Evolutionary conservation across 805 yeast species (phyloP).

Genomic region (Lachancea lanzarotensis): DNA sequence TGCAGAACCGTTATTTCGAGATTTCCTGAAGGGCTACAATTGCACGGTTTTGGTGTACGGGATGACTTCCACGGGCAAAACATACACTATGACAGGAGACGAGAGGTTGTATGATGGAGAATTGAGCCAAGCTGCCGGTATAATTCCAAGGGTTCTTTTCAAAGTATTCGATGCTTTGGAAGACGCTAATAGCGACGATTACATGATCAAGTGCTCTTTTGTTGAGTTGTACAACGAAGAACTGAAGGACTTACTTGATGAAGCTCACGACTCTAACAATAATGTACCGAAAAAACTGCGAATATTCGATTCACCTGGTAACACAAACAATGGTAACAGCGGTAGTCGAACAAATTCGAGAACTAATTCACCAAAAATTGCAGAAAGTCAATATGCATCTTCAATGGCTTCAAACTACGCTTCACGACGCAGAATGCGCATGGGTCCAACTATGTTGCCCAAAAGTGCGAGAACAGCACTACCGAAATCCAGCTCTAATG

Average conservation of each 20-base stretch:
- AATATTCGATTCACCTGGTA: conserved; percentile 40
- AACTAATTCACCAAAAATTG: conserved; percentile 22
- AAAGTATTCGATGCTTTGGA: conserved; percentile 48
- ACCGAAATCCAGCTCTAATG: neutral
- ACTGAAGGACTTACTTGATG: conserved; percentile 58
- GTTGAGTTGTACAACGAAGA: conserved; percentile 87
- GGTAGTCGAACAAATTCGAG: conserved; percentile 16
- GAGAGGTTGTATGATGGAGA: conserved; percentile 31
- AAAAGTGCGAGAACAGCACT: conserved; percentile 1
- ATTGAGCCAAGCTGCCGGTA: conserved; percentile 49
- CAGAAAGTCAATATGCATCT: conserved; percentile 1
- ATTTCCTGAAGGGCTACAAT: conserved; percentile 68
- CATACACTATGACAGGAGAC: conserved; percentile 75
- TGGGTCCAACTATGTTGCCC: conserved; percentile 1
- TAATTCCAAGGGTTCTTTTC: conserved; percentile 54
- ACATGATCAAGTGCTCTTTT: conserved; percentile 68
- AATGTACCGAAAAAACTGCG: conserved; percentile 43
- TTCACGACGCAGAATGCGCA: conserved; percentile 3
- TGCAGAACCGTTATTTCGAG: conserved; percentile 58
- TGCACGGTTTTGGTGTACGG: conserved; percentile 86
- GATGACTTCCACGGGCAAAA: conserved; percentile 88
- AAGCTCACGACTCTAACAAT: conserved; percentile 17
- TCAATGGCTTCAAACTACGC: conserved; percentile 6
- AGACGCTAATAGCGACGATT: conserved; percentile 39
- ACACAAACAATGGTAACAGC: conserved; percentile 8